A percentile compares a stretch with the other conserved stretches of the same genome.
Conservation (phyloP, 805 yeast species). For the Candida arabinofermentans region DNA sequence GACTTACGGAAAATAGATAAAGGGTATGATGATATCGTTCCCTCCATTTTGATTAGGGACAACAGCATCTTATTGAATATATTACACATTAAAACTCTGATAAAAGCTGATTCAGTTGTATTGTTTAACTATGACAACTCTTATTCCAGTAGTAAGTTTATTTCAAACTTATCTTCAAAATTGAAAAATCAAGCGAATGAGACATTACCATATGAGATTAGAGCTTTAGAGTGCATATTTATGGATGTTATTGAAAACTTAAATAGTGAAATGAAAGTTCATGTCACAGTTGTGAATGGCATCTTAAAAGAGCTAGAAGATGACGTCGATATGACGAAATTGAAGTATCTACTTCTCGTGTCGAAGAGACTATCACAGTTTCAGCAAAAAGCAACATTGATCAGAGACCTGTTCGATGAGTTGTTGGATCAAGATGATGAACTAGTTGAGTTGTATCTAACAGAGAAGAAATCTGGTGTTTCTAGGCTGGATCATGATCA, state of each 20-base stretch:
- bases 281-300: constrained; percentile 68
- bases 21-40: constrained; percentile 49
- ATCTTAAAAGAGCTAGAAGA: constrained; percentile 75
- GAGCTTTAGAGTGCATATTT: constrained; percentile 86
- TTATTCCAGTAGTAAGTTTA: constrained; percentile 41
- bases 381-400: constrained; percentile 75
- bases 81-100: constrained; percentile 47
- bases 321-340: constrained; percentile 73
- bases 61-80: constrained; percentile 45
- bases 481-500: constrained; percentile 60
- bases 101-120: constrained; percentile 48
- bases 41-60: constrained; percentile 46
- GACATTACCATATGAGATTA: constrained; percentile 75
- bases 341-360: constrained; percentile 75
- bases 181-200: constrained; percentile 33
- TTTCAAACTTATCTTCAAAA: constrained; percentile 38
- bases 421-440: constrained; percentile 85
- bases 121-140: constrained; percentile 45
- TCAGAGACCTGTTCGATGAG: constrained; percentile 82
- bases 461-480: constrained; percentile 47
- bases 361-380: constrained; percentile 82
- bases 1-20: constrained; percentile 51
- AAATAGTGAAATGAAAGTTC: constrained; percentile 83
- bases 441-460: constrained; percentile 72
- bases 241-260: constrained; percentile 75